These are phyloP conservation scores for Cymbidium sinense DNA, from an alignment of 106 monocot species.

Conservation along the genomic window DNA sequence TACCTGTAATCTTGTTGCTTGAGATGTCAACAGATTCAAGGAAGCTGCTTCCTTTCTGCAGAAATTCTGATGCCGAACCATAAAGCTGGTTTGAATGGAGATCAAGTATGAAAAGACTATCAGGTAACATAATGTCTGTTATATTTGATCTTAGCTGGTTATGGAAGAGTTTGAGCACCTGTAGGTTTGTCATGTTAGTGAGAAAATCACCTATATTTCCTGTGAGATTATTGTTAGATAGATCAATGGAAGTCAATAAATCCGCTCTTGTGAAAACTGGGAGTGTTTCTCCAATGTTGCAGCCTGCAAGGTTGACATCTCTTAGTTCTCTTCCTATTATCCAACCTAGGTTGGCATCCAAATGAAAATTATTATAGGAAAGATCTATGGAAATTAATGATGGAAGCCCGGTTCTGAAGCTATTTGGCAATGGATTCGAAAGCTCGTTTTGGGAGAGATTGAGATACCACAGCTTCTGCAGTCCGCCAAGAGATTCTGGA, in stretches of 20 bases:
- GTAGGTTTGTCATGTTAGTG: conserved; percentile 29
- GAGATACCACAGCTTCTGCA: conserved; percentile 70
- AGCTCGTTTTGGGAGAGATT: conserved; percentile 63
- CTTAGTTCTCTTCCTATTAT: conserved; percentile 29
- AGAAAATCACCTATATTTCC: conserved; percentile 33
- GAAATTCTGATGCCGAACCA: conserved; percentile 18
- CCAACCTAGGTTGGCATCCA: conserved; percentile 53
- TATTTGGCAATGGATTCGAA: conserved; percentile 30
- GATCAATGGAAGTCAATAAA: conserved; percentile 37
- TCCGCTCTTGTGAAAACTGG: conserved; percentile 21
- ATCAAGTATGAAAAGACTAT: conserved; percentile 29
- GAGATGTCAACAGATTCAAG: conserved; percentile 42
- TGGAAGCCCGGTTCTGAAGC: conserved; percentile 35
- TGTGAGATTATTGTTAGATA: conserved; percentile 50
- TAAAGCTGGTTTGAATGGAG: conserved; percentile 37
- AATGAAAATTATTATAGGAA: conserved; percentile 51
- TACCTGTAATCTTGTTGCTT: conserved; percentile 53
- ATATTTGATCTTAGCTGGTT: conserved; percentile 29
- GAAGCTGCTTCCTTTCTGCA: conserved; percentile 13
- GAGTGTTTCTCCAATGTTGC: conserved; percentile 34
- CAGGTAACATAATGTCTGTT: conserved; percentile 22
- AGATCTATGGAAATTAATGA: conserved; percentile 63
- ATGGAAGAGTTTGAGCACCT: conserved; percentile 28
- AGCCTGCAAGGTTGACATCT: conserved; percentile 53
- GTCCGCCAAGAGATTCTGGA: conserved; percentile 43